Evolutionary conservation across 176 grass and related monocot species (phyloP).

Genomic region (Tillandsia fasciculata): DNA sequence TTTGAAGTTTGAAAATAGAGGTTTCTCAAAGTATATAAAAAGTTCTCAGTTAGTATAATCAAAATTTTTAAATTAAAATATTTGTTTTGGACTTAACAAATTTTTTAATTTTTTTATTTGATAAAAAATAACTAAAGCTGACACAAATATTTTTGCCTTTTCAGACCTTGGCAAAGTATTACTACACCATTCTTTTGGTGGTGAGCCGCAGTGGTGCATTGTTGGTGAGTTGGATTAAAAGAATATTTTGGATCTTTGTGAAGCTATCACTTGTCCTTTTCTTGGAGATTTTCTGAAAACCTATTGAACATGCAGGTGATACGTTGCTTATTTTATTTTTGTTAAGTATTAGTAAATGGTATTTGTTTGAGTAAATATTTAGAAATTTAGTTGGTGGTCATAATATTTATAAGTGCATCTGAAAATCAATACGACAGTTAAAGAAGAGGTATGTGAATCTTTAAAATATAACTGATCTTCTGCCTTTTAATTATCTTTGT

Average conservation of each 20-base stretch:
- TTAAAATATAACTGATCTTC: not conserved
- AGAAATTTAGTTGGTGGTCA: too few relatives aligned
- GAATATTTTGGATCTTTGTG: not conserved
- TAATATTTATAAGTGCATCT: not conserved
- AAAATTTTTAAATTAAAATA: too few relatives aligned
- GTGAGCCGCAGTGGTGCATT: conserved; percentile 34
- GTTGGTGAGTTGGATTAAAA: conserved; percentile 21
- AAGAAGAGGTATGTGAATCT: not conserved
- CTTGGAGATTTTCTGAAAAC: not conserved
- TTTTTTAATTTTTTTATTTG: too few relatives aligned
- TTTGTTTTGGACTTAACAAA: too few relatives aligned
- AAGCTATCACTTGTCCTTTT: not conserved
- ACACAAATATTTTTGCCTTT: not conserved
- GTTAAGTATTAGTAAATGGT: too few relatives aligned
- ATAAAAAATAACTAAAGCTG: not conserved
- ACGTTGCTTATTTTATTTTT: conserved; percentile 10
- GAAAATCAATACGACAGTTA: not conserved
- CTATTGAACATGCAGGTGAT: conserved; percentile 18
- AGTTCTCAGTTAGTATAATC: too few relatives aligned
- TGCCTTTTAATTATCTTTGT: conserved; percentile 1
- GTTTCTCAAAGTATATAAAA: too few relatives aligned
- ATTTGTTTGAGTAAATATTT: too few relatives aligned
- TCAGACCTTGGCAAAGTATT: conserved; percentile 33
- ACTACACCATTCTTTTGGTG: conserved; percentile 27
- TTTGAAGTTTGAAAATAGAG: too few relatives aligned